A percentile compares a stretch with the other conserved stretches of the same genome.
These are phyloP conservation scores for Evernia prunastri DNA, from an alignment of 495 filamentous ascomycete species.

Conservation along the genomic window DNA sequence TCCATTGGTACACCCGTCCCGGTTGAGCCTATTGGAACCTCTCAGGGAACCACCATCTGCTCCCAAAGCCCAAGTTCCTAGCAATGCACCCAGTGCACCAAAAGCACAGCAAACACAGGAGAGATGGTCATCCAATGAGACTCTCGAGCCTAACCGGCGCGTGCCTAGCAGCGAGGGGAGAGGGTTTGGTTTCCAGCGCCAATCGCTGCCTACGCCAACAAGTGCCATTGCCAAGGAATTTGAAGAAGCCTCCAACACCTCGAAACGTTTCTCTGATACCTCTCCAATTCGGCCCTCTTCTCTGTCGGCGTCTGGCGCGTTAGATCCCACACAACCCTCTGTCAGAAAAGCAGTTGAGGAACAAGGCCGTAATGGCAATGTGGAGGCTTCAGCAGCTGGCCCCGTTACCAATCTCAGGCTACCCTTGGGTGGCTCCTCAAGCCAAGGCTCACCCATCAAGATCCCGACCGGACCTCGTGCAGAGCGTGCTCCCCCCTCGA, in stretches of 20 bases:
- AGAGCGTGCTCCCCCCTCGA: constrained; percentile 23
- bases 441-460: constrained; percentile 23
- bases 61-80: constrained; percentile 34
- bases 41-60: constrained; percentile 40
- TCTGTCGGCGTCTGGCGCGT: constrained; percentile 9
- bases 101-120: constrained; percentile 39
- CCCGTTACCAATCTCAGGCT: constrained; percentile 10
- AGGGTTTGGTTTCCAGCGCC: constrained; percentile 5
- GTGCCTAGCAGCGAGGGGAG: constrained; percentile 4
- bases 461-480: constrained; percentile 29
- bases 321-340: constrained; percentile 17
- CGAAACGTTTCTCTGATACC: constrained; percentile 19
- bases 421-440: constrained; percentile 11
- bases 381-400: constrained; percentile 10
- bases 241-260: constrained; percentile 12
- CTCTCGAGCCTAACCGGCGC: constrained; percentile 5
- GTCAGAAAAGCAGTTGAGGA: constrained; percentile 25
- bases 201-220: constrained; percentile 1
- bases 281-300: constrained; percentile 8
- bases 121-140: constrained; percentile 9
- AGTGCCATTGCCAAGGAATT: constrained; percentile 7
- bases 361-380: constrained; percentile 24
- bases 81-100: constrained; percentile 45
- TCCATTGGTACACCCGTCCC: constrained; percentile 16
- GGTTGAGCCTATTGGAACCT: constrained; percentile 15